A percentile compares a stretch with the other conserved stretches of the same genome.
Conservation (phyloP, 139 green algal species). For the Chlorella sp. region DNA sequence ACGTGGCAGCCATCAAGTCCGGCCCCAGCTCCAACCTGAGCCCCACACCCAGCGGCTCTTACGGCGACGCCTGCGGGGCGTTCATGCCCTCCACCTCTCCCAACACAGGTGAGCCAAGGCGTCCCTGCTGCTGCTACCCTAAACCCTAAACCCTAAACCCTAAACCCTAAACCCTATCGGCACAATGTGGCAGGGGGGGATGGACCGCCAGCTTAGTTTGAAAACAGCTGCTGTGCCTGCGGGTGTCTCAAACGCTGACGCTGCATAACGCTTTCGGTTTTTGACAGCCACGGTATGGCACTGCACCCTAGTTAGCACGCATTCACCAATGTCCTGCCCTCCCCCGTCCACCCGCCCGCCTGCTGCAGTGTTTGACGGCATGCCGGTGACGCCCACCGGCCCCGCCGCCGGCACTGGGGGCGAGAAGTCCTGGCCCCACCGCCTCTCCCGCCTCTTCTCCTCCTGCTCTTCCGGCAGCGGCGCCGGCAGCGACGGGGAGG, state of each 20-base stretch:
- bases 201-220: no score
- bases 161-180: no score
- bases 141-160: no score
- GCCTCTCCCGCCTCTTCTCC: conserved; percentile 47
- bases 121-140: neutral
- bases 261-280: no score
- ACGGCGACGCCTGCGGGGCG: neutral
- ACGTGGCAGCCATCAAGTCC: conserved; percentile 54
- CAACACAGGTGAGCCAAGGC: conserved; percentile 10
- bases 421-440: conserved; percentile 14
- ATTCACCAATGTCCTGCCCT: neutral
- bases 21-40: neutral
- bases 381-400: conserved; percentile 21
- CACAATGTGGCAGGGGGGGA: no score
- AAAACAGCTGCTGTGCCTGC: no score
- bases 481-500: neutral
- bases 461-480: conserved; percentile 37
- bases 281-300: no score
- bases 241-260: no score
- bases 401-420: neutral
- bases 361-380: conserved; percentile 24
- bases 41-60: neutral
- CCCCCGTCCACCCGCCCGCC: no score
- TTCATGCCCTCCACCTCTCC: conserved; percentile 24
- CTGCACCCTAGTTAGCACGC: neutral